Conservation (phyloP, 768 basidiomycete species). For the Mycena galericulata region DNA sequence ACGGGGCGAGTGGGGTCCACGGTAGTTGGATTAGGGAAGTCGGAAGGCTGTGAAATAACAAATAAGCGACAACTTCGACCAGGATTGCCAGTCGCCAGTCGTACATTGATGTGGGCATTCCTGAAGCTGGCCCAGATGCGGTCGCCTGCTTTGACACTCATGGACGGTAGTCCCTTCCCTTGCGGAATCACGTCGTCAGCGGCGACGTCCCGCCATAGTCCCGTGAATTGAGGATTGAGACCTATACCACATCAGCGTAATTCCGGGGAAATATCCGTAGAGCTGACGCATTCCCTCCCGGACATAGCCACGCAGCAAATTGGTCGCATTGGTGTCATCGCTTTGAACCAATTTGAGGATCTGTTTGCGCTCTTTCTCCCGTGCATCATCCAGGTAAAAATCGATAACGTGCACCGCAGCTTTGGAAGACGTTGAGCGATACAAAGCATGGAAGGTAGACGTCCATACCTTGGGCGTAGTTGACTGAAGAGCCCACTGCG, state of each 20-base stretch:
- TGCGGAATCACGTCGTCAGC: slow-evolving; percentile 41
- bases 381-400: slow-evolving; percentile 62
- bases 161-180: slow-evolving; percentile 38
- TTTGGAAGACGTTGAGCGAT: slow-evolving; percentile 23
- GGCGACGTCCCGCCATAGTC: slow-evolving; percentile 52
- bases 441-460: neutral
- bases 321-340: slow-evolving; percentile 46
- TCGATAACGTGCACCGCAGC: slow-evolving; percentile 63
- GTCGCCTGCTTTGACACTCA: slow-evolving; percentile 48
- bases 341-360: slow-evolving; percentile 51
- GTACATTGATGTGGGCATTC: slow-evolving; percentile 49
- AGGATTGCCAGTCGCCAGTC: neutral
- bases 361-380: slow-evolving; percentile 51
- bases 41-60: slow-evolving; percentile 30
- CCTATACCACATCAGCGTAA: slow-evolving; percentile 36
- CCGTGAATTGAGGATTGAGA: slow-evolving; percentile 55
- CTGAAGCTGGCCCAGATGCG: slow-evolving; percentile 47
- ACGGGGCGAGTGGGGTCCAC: slow-evolving; percentile 29
- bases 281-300: slow-evolving; percentile 62
- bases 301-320: slow-evolving; percentile 60
- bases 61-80: neutral
- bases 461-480: slow-evolving; percentile 56
- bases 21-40: slow-evolving; percentile 29
- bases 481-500: slow-evolving; percentile 60
- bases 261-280: neutral